Conservation (phyloP, 2,329 filamentous ascomycete species). For the Tricladium varicosporioides region DNA sequence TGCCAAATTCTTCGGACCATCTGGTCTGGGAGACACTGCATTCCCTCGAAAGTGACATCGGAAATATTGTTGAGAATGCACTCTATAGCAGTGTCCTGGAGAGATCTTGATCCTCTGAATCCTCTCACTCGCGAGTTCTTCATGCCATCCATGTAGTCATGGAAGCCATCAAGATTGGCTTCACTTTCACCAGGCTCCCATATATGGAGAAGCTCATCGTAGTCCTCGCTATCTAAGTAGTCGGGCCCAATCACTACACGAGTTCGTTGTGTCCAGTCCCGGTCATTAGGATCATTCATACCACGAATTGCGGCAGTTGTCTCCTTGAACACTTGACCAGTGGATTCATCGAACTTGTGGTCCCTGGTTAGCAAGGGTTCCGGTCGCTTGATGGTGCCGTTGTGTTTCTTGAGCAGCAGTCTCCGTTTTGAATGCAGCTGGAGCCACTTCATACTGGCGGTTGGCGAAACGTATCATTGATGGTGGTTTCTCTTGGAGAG, state of each 20-base stretch:
- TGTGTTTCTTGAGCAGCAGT: slow-evolving; percentile 1
- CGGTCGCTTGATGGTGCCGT: background rate
- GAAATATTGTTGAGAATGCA: slow-evolving; percentile 23
- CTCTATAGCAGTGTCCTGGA: slow-evolving; percentile 25
- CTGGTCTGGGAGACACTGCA: slow-evolving; percentile 21
- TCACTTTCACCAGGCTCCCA: background rate
- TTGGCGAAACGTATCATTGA: background rate
- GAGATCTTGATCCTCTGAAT: slow-evolving; percentile 20
- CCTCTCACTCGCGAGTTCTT: slow-evolving; percentile 9
- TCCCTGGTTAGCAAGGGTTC: background rate
- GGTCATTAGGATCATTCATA: slow-evolving; percentile 8
- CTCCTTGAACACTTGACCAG: slow-evolving; percentile 32
- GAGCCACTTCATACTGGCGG: slow-evolving; percentile 10
- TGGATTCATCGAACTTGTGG: slow-evolving; percentile 26
- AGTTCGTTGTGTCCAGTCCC: slow-evolving; percentile 22
- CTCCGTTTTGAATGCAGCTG: slow-evolving; percentile 4
- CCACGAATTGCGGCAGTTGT: slow-evolving; percentile 17
- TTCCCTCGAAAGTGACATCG: slow-evolving; percentile 19
- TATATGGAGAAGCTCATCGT: background rate
- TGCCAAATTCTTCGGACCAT: slow-evolving; percentile 25
- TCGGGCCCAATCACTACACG: slow-evolving; percentile 10
- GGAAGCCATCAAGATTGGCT: slow-evolving; percentile 7
- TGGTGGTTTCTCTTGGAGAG: background rate
- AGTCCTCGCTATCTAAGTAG: slow-evolving; percentile 8
- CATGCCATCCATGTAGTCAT: slow-evolving; percentile 7